Percentiles rank a stretch among this genome's conserved stretches.
Evolutionary conservation across 495 filamentous ascomycete genomes (phyloP).

Genomic region (Ascodesmis nigricans): DNA sequence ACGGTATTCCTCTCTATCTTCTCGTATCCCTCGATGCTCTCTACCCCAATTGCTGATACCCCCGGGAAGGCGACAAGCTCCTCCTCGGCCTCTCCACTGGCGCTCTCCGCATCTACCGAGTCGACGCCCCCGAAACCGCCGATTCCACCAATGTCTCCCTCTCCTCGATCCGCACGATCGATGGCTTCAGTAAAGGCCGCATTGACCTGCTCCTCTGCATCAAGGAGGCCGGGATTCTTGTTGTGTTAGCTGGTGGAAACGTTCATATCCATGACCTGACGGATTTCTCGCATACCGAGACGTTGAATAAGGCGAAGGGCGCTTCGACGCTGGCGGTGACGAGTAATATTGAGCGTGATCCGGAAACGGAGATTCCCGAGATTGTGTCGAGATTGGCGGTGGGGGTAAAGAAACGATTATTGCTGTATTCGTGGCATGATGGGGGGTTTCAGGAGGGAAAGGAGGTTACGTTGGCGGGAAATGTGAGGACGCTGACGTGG

Average conservation of each 20-base stretch:
- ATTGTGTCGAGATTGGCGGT: conserved; percentile 82
- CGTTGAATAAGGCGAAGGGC: conserved; percentile 58
- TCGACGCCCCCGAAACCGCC: conserved; percentile 33
- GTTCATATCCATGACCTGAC: conserved; percentile 77
- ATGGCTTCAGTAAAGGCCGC: conserved; percentile 74
- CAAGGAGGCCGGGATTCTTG: conserved; percentile 75
- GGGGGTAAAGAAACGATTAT: conserved; percentile 67
- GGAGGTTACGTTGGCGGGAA: conserved; percentile 58
- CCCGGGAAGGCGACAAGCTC: conserved; percentile 49
- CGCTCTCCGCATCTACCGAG: conserved; percentile 68
- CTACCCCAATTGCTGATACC: conserved; percentile 6
- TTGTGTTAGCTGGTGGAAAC: conserved; percentile 72
- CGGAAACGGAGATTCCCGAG: conserved; percentile 60
- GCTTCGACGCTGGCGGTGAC: conserved; percentile 82
- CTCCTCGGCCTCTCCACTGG: conserved; percentile 82
- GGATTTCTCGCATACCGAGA: conserved; percentile 57
- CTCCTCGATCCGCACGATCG: conserved; percentile 68
- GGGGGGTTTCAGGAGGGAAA: conserved; percentile 61
- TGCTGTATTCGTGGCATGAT: conserved; percentile 90
- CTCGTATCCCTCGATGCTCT: background rate
- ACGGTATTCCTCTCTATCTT: conserved; percentile 32
- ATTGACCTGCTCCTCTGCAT: conserved; percentile 86
- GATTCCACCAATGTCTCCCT: conserved; percentile 35
- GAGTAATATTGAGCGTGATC: conserved; percentile 80
- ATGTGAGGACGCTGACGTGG: conserved; percentile 73